Base-by-base conservation (phyloP, 257 asterid species). In the Jacaranda copaia region DNA sequence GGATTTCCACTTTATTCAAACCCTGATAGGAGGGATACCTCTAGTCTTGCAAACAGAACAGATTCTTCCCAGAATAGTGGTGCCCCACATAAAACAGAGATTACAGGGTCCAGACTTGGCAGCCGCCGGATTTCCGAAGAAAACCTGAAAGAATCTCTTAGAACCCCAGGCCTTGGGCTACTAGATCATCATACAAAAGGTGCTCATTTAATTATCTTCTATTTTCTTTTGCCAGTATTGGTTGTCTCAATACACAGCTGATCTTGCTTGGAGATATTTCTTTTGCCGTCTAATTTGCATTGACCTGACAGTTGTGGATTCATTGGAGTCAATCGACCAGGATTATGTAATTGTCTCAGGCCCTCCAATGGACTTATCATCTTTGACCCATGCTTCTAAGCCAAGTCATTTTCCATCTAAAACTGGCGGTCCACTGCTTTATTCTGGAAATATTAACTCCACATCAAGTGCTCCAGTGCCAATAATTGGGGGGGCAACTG, bases 301-400 rank as follows among this genome's bases (percentile, higher is more conserved):
- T 65, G 76, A 73, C 60, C 80, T 69, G 52, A 74, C 90, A 92
- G 97, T 82, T 18, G 51, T 78, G 79, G 96, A 90, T 84, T 87
- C 89, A 2, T 49, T 87, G 76, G 98, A 92, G 88, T 82, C 89
- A 79, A 88, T 89, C 65, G 98, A 80, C 81, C 90, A 86, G 88
- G 98, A 90, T 77, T 94, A 92, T 68, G 97, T 94, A 75, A 81
- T 94, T 55, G 98, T 94, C 57, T 81, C 91, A 45, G 90, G 92
- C 60, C 91, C 91, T 42, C 89, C 84, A 5, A 58, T 85, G 75
- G 90, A 88, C 60, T 77, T 84, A 52, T 90, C 89, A 32, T 80
- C 90, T 61, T 80, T 88, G 3, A 77, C 85, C 42, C 82, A 67
- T 75, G 82, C 82, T 80, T 86, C 86, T 80, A 88, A 76, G 81